Conservation (phyloP, 169 alveolate genomes). For the Amoebophrya sp. region DNA sequence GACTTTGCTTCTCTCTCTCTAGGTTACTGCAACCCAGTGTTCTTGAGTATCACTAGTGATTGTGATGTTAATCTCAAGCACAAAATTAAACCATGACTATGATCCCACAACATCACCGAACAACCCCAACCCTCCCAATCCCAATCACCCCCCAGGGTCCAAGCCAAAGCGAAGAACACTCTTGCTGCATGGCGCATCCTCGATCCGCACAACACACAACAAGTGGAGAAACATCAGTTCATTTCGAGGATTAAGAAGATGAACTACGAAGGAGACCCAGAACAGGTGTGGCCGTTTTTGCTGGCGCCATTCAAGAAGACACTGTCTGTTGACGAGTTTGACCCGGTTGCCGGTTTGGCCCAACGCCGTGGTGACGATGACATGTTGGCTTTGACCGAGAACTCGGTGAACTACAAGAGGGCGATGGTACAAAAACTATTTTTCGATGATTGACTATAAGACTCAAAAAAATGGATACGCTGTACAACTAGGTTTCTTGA, state of each 20-base stretch:
- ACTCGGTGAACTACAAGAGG: background rate
- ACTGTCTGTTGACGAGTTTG: background rate
- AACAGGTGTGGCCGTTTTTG: background rate
- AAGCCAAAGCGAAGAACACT: background rate
- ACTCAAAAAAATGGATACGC: no score
- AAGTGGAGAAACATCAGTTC: conserved; percentile 4
- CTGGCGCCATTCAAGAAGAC: background rate
- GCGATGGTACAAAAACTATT: background rate
- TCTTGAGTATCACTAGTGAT: background rate
- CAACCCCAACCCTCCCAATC: background rate
- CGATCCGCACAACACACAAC: conserved; percentile 17
- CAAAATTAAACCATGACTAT: background rate
- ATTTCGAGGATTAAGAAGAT: background rate
- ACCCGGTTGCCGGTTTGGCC: background rate
- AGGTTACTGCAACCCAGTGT: background rate
- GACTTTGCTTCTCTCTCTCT: background rate
- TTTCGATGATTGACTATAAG: no score
- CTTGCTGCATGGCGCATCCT: conserved; percentile 5
- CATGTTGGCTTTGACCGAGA: background rate
- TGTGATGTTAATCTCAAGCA: background rate
- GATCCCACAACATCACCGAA: background rate
- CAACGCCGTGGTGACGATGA: background rate
- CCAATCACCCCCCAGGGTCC: background rate
- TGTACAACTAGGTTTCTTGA: no score
- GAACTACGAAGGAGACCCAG: background rate